Percentiles rank a stretch among this genome's conserved stretches.
Evolutionary conservation across 2,329 filamentous ascomycete genomes (phyloP).

Genomic region (Alternaria rosae): DNA sequence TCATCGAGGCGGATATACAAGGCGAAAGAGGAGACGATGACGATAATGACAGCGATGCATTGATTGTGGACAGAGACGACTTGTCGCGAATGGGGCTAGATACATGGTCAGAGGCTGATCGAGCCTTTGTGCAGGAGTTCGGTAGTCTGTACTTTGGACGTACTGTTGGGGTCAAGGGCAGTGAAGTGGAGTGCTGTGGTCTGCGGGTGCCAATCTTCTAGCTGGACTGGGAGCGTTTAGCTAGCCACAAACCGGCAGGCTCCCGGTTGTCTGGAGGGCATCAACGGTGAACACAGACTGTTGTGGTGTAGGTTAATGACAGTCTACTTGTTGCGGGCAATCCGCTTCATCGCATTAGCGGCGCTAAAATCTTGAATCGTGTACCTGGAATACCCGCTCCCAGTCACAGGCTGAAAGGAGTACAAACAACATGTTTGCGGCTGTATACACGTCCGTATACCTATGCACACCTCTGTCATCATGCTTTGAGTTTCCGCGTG

Average conservation of each 20-base stretch:
- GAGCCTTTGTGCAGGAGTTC: constrained; percentile 71
- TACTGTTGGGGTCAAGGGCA: constrained; percentile 68
- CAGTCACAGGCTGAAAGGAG: not conserved
- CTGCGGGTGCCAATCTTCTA: constrained; percentile 61
- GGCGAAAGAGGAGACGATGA: constrained; percentile 47
- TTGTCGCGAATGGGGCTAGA: constrained; percentile 78
- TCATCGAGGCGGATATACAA: constrained; percentile 62
- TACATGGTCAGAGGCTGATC: constrained; percentile 75
- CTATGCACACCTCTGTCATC: constrained; percentile 3
- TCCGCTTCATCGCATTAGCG: constrained; percentile 4
- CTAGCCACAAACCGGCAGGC: constrained; percentile 9
- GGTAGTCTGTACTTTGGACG: constrained; percentile 71
- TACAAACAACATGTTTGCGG: not conserved
- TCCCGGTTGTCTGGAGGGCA: constrained; percentile 3
- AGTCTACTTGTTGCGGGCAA: constrained; percentile 1
- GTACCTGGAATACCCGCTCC: constrained; percentile 19
- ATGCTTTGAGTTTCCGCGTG: not conserved
- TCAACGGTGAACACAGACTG: not conserved
- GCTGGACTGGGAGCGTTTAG: constrained; percentile 2
- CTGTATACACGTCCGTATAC: not conserved
- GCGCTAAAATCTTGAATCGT: not conserved
- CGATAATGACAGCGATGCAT: constrained; percentile 28
- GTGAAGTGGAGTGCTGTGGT: constrained; percentile 77
- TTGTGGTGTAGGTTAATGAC: not conserved
- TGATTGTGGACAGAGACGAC: constrained; percentile 69